phyloP scores from a whole-genome alignment of 1,139 yeast genomes.

The Lodderomyces elongisporus region DNA sequence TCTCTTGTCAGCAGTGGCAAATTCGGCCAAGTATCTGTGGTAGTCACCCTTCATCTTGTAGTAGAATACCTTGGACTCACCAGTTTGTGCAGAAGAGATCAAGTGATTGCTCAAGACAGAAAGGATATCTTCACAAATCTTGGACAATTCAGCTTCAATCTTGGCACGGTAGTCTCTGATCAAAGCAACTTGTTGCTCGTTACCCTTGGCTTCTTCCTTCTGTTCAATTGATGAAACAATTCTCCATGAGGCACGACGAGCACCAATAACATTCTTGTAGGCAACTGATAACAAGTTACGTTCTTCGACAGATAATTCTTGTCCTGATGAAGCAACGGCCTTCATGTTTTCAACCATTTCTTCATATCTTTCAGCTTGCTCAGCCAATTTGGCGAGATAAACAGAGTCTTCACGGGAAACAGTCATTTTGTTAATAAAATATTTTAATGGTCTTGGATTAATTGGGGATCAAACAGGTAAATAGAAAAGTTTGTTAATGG shows the following conservation, averaged over 20 bases:
- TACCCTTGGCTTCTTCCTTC: constrained; percentile 95
- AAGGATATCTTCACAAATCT: constrained; percentile 91
- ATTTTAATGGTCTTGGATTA: background rate
- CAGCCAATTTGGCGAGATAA: constrained; percentile 97
- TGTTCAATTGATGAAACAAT: constrained; percentile 96
- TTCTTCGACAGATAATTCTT: constrained; percentile 95
- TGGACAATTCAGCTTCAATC: constrained; percentile 89
- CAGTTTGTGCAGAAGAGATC: constrained; percentile 91
- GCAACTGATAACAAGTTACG: constrained; percentile 96
- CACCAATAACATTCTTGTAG: constrained; percentile 97
- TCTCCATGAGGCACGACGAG: constrained; percentile 99
- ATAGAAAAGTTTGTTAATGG: too few species aligned
- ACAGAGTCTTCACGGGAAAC: constrained; percentile 97
- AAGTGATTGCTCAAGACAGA: constrained; percentile 83
- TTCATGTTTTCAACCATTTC: constrained; percentile 99
- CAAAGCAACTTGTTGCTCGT: constrained; percentile 79
- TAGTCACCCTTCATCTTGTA: constrained; percentile 99
- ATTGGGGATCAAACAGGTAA: background rate
- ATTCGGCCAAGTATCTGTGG: constrained; percentile 98
- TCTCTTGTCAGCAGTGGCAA: constrained; percentile 86
- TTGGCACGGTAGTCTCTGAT: constrained; percentile 93
- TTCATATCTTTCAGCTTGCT: constrained; percentile 99
- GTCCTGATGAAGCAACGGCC: constrained; percentile 93
- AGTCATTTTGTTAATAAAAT: constrained; percentile 54
- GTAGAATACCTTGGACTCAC: constrained; percentile 97